A percentile compares a stretch with the other conserved stretches of the same genome.
Evolutionary conservation across 106 monocot species (phyloP).

Genomic region (Dioscorea zingiberensis): DNA sequence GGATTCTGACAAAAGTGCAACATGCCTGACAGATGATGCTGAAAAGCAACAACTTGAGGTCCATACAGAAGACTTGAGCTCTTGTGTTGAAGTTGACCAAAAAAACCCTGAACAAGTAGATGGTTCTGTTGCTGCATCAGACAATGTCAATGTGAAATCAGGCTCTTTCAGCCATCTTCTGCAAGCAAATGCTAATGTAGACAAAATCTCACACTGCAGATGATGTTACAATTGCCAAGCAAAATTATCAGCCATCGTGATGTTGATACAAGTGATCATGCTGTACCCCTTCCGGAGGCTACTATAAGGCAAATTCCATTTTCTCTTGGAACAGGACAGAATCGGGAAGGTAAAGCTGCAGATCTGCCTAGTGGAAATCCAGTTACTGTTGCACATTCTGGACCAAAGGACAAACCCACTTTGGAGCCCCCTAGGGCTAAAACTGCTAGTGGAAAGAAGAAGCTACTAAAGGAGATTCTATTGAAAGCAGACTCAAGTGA

Average conservation of each 20-base stretch:
- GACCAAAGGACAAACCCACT: constrained; percentile 32
- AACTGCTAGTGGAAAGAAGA: constrained; percentile 35
- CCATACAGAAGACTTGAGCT: background rate
- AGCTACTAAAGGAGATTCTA: constrained; percentile 60
- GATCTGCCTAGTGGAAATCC: constrained; percentile 3
- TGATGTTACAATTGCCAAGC: background rate
- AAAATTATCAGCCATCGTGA: constrained; percentile 8
- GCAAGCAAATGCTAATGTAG: constrained; percentile 7
- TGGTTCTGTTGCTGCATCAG: no score
- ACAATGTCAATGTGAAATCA: no score
- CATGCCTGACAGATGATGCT: background rate
- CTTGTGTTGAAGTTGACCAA: background rate
- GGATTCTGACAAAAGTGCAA: no score
- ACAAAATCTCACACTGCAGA: background rate
- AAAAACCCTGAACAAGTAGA: background rate
- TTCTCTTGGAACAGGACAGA: constrained; percentile 2
- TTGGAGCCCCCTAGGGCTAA: constrained; percentile 29
- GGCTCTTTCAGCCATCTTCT: background rate
- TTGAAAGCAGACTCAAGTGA: constrained; percentile 85
- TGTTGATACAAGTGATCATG: constrained; percentile 1
- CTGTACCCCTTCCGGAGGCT: background rate
- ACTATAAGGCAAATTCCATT: background rate
- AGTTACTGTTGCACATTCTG: constrained; percentile 6
- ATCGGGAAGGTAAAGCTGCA: constrained; percentile 4
- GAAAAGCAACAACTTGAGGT: constrained; percentile 1